phyloP scores from a whole-genome alignment of 441 rosid species.

The Euphorbia celastroides region DNA sequence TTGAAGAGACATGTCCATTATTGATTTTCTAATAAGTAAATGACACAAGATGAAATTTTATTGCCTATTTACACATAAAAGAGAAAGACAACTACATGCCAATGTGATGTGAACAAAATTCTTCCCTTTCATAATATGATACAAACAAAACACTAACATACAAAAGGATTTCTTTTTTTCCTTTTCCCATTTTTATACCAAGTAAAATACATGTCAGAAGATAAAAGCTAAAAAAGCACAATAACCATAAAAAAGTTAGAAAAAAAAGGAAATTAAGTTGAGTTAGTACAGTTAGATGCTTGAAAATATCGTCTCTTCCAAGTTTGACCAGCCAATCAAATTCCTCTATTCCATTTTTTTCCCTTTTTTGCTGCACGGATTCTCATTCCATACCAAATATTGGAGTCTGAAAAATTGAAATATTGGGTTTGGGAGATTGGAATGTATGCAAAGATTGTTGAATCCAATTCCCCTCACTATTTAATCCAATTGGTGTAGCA shows the following conservation, averaged over 20 bases:
- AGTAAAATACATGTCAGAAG: conserved; percentile 23
- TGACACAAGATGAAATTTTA: neutral
- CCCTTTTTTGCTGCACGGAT: conserved; percentile 23
- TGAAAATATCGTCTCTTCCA: neutral
- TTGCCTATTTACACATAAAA: neutral
- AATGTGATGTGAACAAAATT: neutral
- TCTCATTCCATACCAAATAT: conserved; percentile 89
- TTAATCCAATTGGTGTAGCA: conserved; percentile 30
- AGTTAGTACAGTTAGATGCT: too few relatives aligned
- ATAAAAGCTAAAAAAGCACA: neutral
- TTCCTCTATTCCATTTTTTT: neutral
- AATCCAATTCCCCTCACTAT: conserved; percentile 42
- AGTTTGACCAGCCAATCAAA: conserved; percentile 22
- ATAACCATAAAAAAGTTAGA: neutral
- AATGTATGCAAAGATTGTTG: conserved; percentile 41
- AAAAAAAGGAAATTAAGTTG: too few relatives aligned
- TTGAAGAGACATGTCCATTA: neutral
- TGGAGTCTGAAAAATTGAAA: conserved; percentile 74
- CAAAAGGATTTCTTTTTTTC: conserved; percentile 24
- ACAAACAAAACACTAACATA: conserved; percentile 6
- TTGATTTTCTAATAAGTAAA: neutral
- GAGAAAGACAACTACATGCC: neutral
- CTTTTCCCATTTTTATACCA: conserved; percentile 18
- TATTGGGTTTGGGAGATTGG: conserved; percentile 55
- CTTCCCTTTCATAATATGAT: conserved; percentile 5